These are phyloP conservation scores for Pseudocercospora fijiensis DNA, from an alignment of 2,329 filamentous ascomycete species.

Conservation along the genomic window DNA sequence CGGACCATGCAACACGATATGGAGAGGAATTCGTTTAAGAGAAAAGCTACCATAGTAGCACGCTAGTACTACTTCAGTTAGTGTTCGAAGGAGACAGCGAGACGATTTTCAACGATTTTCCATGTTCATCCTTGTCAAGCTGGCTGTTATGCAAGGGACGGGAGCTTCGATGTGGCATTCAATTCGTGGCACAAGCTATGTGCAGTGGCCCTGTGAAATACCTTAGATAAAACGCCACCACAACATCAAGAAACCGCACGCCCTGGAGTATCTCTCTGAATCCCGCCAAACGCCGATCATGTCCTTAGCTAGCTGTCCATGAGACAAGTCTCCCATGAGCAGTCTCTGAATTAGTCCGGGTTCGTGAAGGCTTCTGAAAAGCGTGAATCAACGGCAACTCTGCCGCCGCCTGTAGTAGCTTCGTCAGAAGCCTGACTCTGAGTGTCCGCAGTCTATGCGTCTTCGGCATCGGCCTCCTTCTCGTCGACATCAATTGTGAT, in stretches of 20 bases:
- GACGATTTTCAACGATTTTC: too few relatives aligned
- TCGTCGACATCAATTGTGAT: constrained; percentile 29
- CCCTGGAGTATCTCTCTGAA: constrained; percentile 19
- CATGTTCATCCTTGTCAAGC: too few relatives aligned
- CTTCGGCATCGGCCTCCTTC: constrained; percentile 23
- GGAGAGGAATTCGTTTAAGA: background rate
- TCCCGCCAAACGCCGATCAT: constrained; percentile 16
- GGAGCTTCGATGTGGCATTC: constrained; percentile 2
- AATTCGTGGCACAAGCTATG: constrained; percentile 13
- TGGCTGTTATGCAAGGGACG: background rate
- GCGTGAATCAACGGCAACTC: background rate
- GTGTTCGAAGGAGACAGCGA: background rate
- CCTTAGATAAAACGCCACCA: background rate
- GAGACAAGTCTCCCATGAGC: background rate
- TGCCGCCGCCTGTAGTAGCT: background rate
- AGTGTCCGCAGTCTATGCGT: constrained; percentile 6
- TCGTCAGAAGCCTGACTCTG: background rate
- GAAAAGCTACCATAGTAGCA: background rate
- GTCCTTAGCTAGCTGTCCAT: constrained; percentile 4
- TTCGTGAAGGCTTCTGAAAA: background rate
- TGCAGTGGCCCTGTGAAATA: constrained; percentile 1
- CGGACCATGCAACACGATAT: background rate
- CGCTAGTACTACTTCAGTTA: background rate
- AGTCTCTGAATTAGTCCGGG: background rate
- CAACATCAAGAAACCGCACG: constrained; percentile 3